Conservation (phyloP, 805 yeast genomes). For the Candida oleophila region DNA sequence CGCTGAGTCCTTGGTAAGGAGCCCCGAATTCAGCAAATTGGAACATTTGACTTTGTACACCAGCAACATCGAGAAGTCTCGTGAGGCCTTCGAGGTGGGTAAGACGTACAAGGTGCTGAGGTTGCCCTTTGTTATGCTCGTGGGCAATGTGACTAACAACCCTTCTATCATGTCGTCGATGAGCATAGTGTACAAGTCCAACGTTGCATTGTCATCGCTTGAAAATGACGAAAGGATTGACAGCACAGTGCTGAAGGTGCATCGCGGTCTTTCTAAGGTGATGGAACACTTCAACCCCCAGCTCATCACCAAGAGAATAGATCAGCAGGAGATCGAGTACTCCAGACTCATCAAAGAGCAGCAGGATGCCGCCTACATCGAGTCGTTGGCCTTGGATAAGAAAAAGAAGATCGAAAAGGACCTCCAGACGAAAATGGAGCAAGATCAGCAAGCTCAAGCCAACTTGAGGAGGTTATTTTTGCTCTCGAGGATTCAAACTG, state of each 20-base stretch:
- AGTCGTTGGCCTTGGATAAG: slow-evolving; percentile 50
- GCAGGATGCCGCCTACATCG: slow-evolving; percentile 42
- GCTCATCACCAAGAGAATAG: slow-evolving; percentile 33
- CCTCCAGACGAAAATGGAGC: slow-evolving; percentile 7
- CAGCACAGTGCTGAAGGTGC: slow-evolving; percentile 23
- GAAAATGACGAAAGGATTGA: slow-evolving; percentile 17
- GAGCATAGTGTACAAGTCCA: slow-evolving; percentile 36
- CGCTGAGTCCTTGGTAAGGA: slow-evolving; percentile 3
- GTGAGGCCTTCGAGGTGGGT: slow-evolving; percentile 40
- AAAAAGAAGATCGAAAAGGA: slow-evolving; percentile 49
- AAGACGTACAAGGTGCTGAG: slow-evolving; percentile 25
- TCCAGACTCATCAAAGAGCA: slow-evolving; percentile 38
- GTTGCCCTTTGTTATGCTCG: slow-evolving; percentile 37
- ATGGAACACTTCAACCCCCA: slow-evolving; percentile 37
- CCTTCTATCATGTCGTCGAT: slow-evolving; percentile 37
- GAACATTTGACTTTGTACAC: slow-evolving; percentile 29
- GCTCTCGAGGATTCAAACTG: slow-evolving; percentile 11
- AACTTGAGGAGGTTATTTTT: slow-evolving; percentile 20
- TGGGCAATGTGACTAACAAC: slow-evolving; percentile 35
- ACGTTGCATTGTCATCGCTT: slow-evolving; percentile 12
- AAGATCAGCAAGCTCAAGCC: slow-evolving; percentile 5
- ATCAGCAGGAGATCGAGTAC: slow-evolving; percentile 40
- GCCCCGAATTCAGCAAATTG: slow-evolving; percentile 18
- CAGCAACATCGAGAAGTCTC: slow-evolving; percentile 29
- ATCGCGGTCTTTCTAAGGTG: slow-evolving; percentile 21